These are phyloP conservation scores for Backusella tuberculispora DNA, from an alignment of 192 early-diverging fungal species.

Conservation along the genomic window DNA sequence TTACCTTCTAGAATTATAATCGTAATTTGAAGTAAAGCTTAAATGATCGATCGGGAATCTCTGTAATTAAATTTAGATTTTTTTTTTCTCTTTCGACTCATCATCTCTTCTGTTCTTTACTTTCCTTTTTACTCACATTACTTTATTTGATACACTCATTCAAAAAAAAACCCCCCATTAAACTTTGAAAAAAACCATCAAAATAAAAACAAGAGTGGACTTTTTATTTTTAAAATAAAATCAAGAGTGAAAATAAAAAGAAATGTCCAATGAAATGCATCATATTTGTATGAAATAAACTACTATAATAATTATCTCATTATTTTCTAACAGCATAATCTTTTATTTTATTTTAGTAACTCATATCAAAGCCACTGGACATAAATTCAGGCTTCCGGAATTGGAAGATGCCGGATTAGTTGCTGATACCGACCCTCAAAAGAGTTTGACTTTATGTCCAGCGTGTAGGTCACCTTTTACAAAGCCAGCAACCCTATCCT, in stretches of 20 bases:
- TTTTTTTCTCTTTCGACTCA: neutral
- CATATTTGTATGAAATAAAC: constrained; percentile 4
- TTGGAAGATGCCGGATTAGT: neutral
- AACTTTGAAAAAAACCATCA: too few relatives aligned
- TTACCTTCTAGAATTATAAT: neutral
- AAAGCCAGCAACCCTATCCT: constrained; percentile 46
- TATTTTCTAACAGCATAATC: neutral
- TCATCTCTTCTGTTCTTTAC: neutral
- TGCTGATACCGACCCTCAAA: neutral
- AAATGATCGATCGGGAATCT: constrained; percentile 9
- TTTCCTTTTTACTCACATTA: neutral
- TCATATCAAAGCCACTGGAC: neutral
- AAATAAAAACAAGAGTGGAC: neutral
- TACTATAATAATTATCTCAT: neutral
- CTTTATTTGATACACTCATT: constrained; percentile 6
- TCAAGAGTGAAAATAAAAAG: neutral
- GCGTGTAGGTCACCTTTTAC: neutral
- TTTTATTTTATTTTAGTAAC: neutral
- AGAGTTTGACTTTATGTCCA: constrained; percentile 1
- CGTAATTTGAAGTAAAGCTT: neutral
- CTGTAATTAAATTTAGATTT: neutral
- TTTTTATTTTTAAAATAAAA: too few relatives aligned
- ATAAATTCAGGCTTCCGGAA: neutral
- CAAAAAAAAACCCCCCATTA: too few relatives aligned
- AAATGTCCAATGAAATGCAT: neutral